Conservation (phyloP, 129 eudicot species). For the Cynara cardunculus region DNA sequence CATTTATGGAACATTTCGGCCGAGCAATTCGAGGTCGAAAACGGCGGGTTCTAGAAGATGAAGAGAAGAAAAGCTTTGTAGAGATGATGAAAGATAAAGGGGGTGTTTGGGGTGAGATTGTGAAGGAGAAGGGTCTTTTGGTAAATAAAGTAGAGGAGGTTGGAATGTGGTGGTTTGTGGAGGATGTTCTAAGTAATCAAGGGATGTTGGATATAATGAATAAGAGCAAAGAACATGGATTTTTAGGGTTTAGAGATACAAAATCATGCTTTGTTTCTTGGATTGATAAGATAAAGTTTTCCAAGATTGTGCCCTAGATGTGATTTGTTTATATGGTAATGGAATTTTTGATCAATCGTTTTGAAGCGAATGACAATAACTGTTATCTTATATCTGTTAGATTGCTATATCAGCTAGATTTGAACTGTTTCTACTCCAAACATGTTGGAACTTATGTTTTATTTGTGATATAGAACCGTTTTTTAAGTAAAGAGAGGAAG, state of each 20-base stretch:
- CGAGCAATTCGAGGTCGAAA: constrained; percentile 47
- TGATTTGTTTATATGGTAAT: no score
- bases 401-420: neutral
- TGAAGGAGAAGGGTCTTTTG: constrained; percentile 30
- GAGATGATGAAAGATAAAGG: constrained; percentile 58
- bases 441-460: neutral
- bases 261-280: constrained; percentile 30
- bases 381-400: neutral
- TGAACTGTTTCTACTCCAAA: neutral
- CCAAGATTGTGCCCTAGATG: constrained; percentile 20
- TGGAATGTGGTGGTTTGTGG: constrained; percentile 48
- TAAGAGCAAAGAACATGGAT: constrained; percentile 42
- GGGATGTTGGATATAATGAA: constrained; percentile 28
- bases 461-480: no score
- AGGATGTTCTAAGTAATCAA: constrained; percentile 8
- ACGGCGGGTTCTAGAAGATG: constrained; percentile 36
- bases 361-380: neutral
- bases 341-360: no score
- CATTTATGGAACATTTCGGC: constrained; percentile 52
- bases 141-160: constrained; percentile 41
- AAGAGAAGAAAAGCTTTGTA: constrained; percentile 22
- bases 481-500: no score
- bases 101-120: constrained; percentile 53
- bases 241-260: constrained; percentile 29
- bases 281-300: constrained; percentile 30